Evolutionary conservation across 1,139 yeast species (phyloP).

Genomic region (Saccharomycopsis phalli): DNA sequence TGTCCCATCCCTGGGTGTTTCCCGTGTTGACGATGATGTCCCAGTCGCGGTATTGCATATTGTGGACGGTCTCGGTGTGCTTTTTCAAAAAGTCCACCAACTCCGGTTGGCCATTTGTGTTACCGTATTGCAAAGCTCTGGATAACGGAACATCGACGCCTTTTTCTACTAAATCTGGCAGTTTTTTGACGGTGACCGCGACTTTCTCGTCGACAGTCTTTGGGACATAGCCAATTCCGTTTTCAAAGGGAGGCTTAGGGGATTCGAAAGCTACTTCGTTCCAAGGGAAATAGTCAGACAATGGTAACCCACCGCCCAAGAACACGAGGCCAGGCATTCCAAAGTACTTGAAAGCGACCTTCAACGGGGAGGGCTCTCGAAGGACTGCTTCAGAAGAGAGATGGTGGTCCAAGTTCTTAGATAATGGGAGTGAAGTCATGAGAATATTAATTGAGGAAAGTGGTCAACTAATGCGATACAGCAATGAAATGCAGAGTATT

Average conservation of each 20-base stretch:
- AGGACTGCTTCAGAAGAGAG: constrained; percentile 71
- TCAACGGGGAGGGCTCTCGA: constrained; percentile 74
- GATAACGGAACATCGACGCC: constrained; percentile 63
- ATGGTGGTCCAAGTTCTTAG: constrained; percentile 68
- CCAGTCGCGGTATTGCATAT: constrained; percentile 61
- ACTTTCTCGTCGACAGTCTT: constrained; percentile 42
- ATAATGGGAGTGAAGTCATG: constrained; percentile 21
- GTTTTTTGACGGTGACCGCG: constrained; percentile 34
- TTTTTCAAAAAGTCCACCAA: constrained; percentile 58
- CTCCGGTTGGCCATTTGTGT: constrained; percentile 71
- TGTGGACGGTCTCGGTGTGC: constrained; percentile 65
- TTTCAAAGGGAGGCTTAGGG: constrained; percentile 66
- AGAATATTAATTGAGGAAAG: background rate
- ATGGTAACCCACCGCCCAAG: constrained; percentile 93
- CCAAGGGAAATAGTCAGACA: constrained; percentile 87
- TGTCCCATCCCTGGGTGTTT: constrained; percentile 86
- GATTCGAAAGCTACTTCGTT: constrained; percentile 60
- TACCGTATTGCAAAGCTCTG: constrained; percentile 87
- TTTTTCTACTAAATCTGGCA: constrained; percentile 33
- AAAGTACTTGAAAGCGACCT: constrained; percentile 73
- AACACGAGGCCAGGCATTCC: constrained; percentile 70
- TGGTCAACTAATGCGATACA: no score
- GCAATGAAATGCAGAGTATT: no score
- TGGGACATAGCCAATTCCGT: constrained; percentile 67
- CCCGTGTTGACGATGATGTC: constrained; percentile 57